Evolutionary conservation across 208 protist genomes (phyloP), one percentile per base, ranked within the genome.

Genomic region (Entamoeba invadens): DNA sequence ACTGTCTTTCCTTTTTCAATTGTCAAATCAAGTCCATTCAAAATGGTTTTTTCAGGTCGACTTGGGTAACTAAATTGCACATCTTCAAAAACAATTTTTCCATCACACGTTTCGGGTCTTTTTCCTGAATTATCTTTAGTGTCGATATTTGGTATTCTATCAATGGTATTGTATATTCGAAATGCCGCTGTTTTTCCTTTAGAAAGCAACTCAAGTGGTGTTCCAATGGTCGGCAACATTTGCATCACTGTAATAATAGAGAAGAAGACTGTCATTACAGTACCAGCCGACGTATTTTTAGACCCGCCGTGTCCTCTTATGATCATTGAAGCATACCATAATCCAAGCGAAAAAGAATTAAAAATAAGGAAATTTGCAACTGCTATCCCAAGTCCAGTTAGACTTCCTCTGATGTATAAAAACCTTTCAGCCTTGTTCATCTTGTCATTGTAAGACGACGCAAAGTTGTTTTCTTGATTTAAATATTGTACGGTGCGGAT

Each of bases 1-100:
- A 98, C 96, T 6, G 96, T 97, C 93, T 95, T 96, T 2, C 98
- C 97, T 91, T 21, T 38, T 6, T 21, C 6, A 42, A 91, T 91
- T 91, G 31, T 21, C 6, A 91, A 21, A 6, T 91, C 42, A 38
- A 91, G 0, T 38, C 31, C 25, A 44, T 91, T 91, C 18, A 91
- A 91, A 31, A 38, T 21, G 2, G 0, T 21, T 10, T 91, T 6
- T 14, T 6, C 6, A 31, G 4, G 68, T 91, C 31, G 8, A 31
- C 6, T 91, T 21, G 68, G 68, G 42, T 91, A 91, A 42, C 8
- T 21, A 38, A 91, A 91, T 38, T 21, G 0, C 6, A 91, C 68
- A 91, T 91, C 68, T 0, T 21, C 14, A 91, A 91, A 91, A 44
- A 44, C 0, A 91, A 91, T 38, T 31, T 91, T 38, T 21, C 68